Base-by-base conservation (phyloP, 2,329 filamentous ascomycete species). In the Nothophoma quercina region DNA sequence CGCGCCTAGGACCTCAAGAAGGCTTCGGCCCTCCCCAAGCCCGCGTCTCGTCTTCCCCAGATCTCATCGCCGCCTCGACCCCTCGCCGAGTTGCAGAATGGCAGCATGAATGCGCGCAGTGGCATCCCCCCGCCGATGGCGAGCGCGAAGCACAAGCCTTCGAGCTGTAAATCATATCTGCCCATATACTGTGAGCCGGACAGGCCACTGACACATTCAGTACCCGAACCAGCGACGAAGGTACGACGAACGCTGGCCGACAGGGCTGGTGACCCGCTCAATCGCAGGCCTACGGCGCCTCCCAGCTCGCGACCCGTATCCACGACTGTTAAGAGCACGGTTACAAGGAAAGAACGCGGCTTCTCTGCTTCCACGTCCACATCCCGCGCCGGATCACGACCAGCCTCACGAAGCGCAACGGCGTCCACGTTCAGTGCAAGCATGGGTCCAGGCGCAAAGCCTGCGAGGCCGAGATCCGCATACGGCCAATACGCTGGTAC, bases 71-170 rank as follows among this genome's bases (percentile, higher is more conserved):
- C 67, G 9, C 52, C 64, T 23, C 63, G 65, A 16, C 67, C 71
- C 36, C 75, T 85, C 32, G 70, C 68, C 52, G 83, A 85, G 63
- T 75, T 85, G 69, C 80, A 77, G 23, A 74, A 78, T 4, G 77
- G 81, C 10, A 77, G 76, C 32, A 79, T 79, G 59, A 88, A 88
- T 67, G 73, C 78, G 60, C 81, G 83, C 44, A 71, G 68, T 28
- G 74, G 71, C 55, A 77, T 83, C 70, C 78, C 78, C 10, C 79
- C 79, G 13, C 77, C 79, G 9, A 75, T 76, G 18, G 70, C 75
- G 15, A 70, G 74, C 49, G 65, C 72, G 50, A 84, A 85, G 60
- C 78, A 83, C 60, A 83, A 82, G 68, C 79, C 80, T 44, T 76
- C 77, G 30, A 78, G 78, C 54, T 71, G 80, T 81, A 75, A 70